These are phyloP conservation scores for Kalaharituber pfeilii DNA, from an alignment of 2,329 filamentous ascomycete genomes.

Conservation along the genomic window DNA sequence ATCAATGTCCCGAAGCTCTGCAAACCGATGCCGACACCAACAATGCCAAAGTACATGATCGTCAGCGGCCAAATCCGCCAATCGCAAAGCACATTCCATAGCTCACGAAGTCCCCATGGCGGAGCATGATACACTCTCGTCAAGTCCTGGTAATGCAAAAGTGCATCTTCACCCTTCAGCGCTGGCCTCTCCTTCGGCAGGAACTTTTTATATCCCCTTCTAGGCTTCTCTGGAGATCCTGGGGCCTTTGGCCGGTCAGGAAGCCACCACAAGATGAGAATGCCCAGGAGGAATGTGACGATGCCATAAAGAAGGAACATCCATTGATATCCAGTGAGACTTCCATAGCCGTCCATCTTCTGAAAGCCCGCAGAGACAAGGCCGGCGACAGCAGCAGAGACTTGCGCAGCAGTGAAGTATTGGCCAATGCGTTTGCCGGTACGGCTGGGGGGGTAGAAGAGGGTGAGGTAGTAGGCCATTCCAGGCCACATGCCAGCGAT, in stretches of 20 bases:
- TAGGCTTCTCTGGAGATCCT: conserved; percentile 29
- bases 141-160: conserved; percentile 68
- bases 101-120: conserved; percentile 54
- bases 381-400: conserved; percentile 76
- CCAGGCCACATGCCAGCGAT: conserved; percentile 92
- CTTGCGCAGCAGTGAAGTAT: conserved; percentile 77
- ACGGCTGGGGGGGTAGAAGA: conserved; percentile 77
- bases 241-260: conserved; percentile 65
- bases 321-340: conserved; percentile 70
- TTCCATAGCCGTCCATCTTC: conserved; percentile 63
- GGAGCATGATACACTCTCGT: conserved; percentile 60
- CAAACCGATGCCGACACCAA: conserved; percentile 78
- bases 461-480: conserved; percentile 80
- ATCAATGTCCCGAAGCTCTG: conserved; percentile 80
- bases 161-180: conserved; percentile 56
- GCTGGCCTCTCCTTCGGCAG: conserved; percentile 53
- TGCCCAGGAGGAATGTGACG: conserved; percentile 51
- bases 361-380: conserved; percentile 84
- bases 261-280: conserved; percentile 72
- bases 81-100: conserved; percentile 55
- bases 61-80: conserved; percentile 77
- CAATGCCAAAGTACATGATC: conserved; percentile 88
- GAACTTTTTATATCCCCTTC: conserved; percentile 39
- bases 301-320: conserved; percentile 86
- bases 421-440: conserved; percentile 76